Evolutionary conservation across 805 yeast genomes (phyloP).

Genomic region (Ogataea minuta): DNA sequence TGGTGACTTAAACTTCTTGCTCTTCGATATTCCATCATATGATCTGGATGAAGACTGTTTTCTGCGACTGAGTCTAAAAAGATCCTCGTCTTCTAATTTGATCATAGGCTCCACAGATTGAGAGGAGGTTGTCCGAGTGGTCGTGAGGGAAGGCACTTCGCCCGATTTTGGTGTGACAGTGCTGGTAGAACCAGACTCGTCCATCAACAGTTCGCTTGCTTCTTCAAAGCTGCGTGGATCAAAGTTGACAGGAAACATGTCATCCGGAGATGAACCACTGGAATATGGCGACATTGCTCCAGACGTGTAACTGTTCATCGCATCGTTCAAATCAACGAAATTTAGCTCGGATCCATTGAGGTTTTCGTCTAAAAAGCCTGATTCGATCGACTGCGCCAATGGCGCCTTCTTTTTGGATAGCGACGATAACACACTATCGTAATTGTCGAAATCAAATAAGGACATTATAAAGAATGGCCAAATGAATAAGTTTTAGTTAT

Average conservation of each 20-base stretch:
- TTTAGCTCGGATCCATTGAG: conserved; percentile 29
- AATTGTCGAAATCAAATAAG: conserved; percentile 31
- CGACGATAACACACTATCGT: conserved; percentile 31
- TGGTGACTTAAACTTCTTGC: conserved; percentile 55
- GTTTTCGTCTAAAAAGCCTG: conserved; percentile 5
- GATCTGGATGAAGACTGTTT: conserved; percentile 1
- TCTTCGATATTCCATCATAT: conserved; percentile 5
- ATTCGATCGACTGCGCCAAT: not conserved
- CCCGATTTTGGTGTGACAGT: conserved; percentile 25
- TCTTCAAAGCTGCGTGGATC: conserved; percentile 4
- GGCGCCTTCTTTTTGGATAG: conserved; percentile 13
- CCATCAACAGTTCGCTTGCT: conserved; percentile 18
- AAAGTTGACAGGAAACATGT: conserved; percentile 26
- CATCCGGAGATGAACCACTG: conserved; percentile 39
- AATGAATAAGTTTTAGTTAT: not conserved
- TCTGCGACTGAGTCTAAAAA: conserved; percentile 4
- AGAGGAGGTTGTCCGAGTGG: conserved; percentile 17
- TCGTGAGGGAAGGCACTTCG: conserved; percentile 11
- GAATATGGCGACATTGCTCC: conserved; percentile 36
- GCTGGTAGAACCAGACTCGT: conserved; percentile 29
- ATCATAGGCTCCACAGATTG: conserved; percentile 1
- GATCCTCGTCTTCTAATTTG: conserved; percentile 6
- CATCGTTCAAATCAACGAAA: conserved; percentile 33
- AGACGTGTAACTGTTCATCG: conserved; percentile 30
- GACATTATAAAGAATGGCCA: conserved; percentile 18